phyloP scores from a whole-genome alignment of 2,329 filamentous ascomycete species.

The Seiridium cupressi region DNA sequence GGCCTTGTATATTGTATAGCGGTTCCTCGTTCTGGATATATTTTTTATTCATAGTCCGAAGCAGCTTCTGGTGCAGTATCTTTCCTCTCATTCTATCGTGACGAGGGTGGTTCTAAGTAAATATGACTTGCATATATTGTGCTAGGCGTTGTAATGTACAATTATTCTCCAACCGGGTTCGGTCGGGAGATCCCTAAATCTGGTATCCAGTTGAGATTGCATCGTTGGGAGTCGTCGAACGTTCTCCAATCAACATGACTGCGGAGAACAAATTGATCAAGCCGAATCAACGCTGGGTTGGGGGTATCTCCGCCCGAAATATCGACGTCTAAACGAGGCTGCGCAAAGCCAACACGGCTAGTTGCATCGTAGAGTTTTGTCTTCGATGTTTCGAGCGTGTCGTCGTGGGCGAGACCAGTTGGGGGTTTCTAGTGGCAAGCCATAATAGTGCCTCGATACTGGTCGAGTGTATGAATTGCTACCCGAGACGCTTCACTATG shows the following conservation, averaged over 20 bases:
- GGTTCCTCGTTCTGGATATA: not conserved
- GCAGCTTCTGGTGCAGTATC: constrained; percentile 16
- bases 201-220: constrained; percentile 14
- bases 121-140: constrained; percentile 15
- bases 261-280: constrained; percentile 16
- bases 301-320: constrained; percentile 15
- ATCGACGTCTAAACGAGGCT: constrained; percentile 17
- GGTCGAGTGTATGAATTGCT: constrained; percentile 19
- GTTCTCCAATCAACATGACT: constrained; percentile 18
- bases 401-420: constrained; percentile 7
- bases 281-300: constrained; percentile 14
- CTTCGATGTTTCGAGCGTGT: constrained; percentile 7
- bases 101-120: constrained; percentile 17
- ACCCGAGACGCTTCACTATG: constrained; percentile 19
- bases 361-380: constrained; percentile 14
- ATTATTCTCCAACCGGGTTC: constrained; percentile 18
- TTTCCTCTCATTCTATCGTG: constrained; percentile 20
- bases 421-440: constrained; percentile 18
- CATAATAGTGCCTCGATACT: constrained; percentile 17
- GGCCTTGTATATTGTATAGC: not conserved
- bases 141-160: constrained; percentile 4
- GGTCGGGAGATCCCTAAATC: constrained; percentile 7
- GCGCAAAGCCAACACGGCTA: constrained; percentile 11
- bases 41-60: not conserved
- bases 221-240: not conserved